phyloP scores from a whole-genome alignment of 139 green algal genomes.

The Chlorella vulgaris region DNA sequence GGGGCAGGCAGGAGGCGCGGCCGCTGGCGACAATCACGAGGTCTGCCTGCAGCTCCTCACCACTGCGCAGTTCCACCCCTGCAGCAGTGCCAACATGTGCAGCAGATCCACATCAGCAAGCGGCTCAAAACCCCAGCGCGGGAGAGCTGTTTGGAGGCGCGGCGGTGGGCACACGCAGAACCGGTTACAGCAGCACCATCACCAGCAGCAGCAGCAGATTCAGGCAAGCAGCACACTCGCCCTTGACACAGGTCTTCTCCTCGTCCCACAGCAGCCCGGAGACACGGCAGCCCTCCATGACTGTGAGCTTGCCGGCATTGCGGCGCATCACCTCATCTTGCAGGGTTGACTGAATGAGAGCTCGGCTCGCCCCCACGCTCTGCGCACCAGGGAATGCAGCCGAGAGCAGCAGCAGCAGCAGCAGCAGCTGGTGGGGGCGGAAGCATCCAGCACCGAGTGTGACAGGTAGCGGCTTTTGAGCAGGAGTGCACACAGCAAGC shows the following conservation, averaged over 20 bases:
- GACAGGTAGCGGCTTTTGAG: too few relatives aligned
- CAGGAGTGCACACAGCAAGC: too few relatives aligned
- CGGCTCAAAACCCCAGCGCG: background rate
- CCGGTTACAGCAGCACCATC: too few relatives aligned
- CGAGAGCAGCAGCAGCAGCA: too few relatives aligned
- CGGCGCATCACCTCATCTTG: conserved; percentile 10
- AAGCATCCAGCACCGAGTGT: too few relatives aligned
- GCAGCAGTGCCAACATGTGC: background rate
- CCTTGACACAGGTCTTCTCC: background rate
- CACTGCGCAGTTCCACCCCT: conserved; percentile 12
- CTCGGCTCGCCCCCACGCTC: background rate
- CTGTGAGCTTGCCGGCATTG: background rate
- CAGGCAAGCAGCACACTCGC: background rate
- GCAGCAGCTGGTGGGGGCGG: too few relatives aligned
- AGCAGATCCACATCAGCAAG: background rate
- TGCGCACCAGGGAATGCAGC: too few relatives aligned
- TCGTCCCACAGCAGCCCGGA: conserved; percentile 11
- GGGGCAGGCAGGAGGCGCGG: background rate
- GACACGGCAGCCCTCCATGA: background rate
- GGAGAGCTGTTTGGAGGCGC: background rate
- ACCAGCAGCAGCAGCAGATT: background rate
- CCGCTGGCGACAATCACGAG: conserved; percentile 11
- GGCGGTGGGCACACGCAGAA: background rate
- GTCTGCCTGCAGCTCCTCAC: background rate
- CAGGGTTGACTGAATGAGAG: conserved; percentile 17